These are phyloP conservation scores for Hanseniaspora opuntiae DNA, from an alignment of 805 yeast species.

Conservation along the genomic window DNA sequence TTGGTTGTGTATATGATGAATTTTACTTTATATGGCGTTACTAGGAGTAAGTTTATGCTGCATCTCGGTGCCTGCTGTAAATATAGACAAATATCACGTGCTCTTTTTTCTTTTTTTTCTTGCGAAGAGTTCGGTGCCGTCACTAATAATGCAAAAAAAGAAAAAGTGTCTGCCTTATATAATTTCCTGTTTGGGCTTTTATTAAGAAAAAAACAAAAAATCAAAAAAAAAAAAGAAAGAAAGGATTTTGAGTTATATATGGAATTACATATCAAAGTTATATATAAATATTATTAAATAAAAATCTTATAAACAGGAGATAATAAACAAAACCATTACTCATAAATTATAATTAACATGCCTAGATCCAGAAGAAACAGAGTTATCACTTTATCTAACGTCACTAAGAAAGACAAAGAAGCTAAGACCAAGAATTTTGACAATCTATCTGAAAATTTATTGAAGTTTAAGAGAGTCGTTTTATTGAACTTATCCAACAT, in stretches of 20 bases:
- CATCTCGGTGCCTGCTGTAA: too few relatives aligned
- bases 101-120: background rate
- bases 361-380: slow-evolving; percentile 96
- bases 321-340: background rate
- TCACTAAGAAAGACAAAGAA: slow-evolving; percentile 89
- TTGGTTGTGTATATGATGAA: too few relatives aligned
- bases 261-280: background rate
- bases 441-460: slow-evolving; percentile 72
- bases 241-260: background rate
- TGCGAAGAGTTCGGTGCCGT: background rate
- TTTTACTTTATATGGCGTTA: too few relatives aligned
- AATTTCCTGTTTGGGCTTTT: background rate
- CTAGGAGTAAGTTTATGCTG: too few relatives aligned
- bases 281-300: background rate
- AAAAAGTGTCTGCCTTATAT: background rate
- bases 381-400: slow-evolving; percentile 87
- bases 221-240: background rate
- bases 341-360: slow-evolving; percentile 32
- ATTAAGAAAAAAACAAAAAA: background rate
- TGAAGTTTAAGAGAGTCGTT: slow-evolving; percentile 67
- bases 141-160: background rate
- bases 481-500: slow-evolving; percentile 78
- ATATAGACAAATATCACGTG: background rate
- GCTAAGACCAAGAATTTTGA: slow-evolving; percentile 85
- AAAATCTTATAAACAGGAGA: background rate